Percentiles rank a stretch among this genome's conserved stretches.
Evolutionary conservation across 2,329 filamentous ascomycete genomes (phyloP).

Genomic region (Pezicula neosporulosa): DNA sequence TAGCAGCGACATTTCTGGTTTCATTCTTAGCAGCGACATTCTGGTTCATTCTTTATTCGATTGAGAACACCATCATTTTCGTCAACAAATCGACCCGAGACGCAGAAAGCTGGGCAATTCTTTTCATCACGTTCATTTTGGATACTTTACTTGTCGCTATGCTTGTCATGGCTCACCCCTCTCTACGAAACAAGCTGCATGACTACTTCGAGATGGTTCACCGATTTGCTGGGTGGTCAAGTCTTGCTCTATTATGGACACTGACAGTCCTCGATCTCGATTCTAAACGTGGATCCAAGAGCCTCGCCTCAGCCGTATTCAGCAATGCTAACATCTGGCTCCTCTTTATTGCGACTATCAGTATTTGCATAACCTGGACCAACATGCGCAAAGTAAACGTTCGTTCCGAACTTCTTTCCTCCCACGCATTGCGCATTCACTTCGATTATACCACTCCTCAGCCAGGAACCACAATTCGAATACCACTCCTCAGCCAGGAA

Average conservation of each 20-base stretch:
- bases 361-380: conserved; percentile 70
- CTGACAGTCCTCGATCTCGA: conserved; percentile 53
- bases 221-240: conserved; percentile 66
- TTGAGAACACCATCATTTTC: conserved; percentile 23
- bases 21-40: conserved; percentile 40
- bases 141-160: conserved; percentile 54
- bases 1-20: conserved; percentile 39
- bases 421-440: conserved; percentile 67
- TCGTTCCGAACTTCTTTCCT: conserved; percentile 62
- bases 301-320: conserved; percentile 32
- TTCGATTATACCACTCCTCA: conserved; percentile 60
- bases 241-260: conserved; percentile 60
- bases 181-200: conserved; percentile 58
- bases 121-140: conserved; percentile 52
- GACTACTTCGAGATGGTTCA: conserved; percentile 68
- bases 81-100: conserved; percentile 8
- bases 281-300: conserved; percentile 30
- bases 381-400: conserved; percentile 65
- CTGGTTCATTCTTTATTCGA: conserved; percentile 38
- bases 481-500: conserved; percentile 55
- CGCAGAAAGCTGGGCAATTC: conserved; percentile 4
- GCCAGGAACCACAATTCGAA: conserved; percentile 51
- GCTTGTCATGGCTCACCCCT: conserved; percentile 58
- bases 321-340: conserved; percentile 60
- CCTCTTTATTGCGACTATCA: conserved; percentile 57